These are phyloP conservation scores for Melanopsichium pennsylvanicum DNA, from an alignment of 1,284 basidiomycete species.

Conservation along the genomic window DNA sequence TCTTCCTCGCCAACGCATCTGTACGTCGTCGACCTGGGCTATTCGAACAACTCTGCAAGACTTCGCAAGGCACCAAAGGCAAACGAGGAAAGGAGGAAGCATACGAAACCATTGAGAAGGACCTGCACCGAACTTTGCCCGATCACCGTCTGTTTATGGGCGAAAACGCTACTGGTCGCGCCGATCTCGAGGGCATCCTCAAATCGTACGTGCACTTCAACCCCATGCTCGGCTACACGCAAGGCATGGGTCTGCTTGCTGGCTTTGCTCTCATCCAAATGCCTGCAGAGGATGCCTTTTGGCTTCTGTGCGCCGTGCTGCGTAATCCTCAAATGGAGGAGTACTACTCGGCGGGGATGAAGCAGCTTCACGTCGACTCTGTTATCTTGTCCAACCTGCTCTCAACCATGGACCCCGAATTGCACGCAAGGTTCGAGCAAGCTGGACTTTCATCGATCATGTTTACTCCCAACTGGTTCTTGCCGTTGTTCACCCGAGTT, in stretches of 20 bases:
- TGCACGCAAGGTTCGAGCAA: constrained; percentile 50
- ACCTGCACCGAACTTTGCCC: constrained; percentile 59
- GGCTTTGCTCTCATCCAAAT: constrained; percentile 81
- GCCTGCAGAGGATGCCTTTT: constrained; percentile 90
- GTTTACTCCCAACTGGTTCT: constrained; percentile 64
- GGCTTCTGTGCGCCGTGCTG: constrained; percentile 77
- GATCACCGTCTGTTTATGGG: constrained; percentile 58
- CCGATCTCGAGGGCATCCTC: constrained; percentile 58
- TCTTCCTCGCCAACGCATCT: constrained; percentile 56
- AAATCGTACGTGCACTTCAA: constrained; percentile 67
- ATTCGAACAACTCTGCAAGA: constrained; percentile 58
- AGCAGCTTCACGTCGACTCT: constrained; percentile 81
- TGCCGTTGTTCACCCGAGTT: constrained; percentile 75
- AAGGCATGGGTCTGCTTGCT: constrained; percentile 78
- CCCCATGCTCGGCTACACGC: constrained; percentile 66
- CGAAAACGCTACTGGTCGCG: constrained; percentile 51
- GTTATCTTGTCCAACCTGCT: constrained; percentile 79
- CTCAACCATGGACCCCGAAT: constrained; percentile 73
- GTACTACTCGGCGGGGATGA: constrained; percentile 78
- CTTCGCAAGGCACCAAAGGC: constrained; percentile 45
- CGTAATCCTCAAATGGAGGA: constrained; percentile 69
- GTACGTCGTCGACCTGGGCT: constrained; percentile 54
- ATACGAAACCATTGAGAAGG: constrained; percentile 62
- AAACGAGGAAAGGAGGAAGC: constrained; percentile 54
- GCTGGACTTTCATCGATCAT: constrained; percentile 56